phyloP scores from a whole-genome alignment of 2,329 filamentous ascomycete genomes.

The Hortaea werneckii region DNA sequence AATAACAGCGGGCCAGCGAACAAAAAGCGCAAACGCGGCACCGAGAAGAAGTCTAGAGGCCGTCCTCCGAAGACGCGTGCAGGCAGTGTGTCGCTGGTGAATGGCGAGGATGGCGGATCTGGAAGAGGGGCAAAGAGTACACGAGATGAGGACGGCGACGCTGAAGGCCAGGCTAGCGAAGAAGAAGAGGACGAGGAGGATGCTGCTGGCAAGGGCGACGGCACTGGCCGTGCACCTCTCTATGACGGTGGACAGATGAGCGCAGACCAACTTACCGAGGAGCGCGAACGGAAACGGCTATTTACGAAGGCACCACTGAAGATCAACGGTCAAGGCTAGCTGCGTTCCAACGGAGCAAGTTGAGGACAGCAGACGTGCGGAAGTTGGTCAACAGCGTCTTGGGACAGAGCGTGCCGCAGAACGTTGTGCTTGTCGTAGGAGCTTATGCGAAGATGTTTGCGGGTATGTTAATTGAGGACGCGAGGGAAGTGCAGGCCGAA shows the following conservation, averaged over 20 bases:
- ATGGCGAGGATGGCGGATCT: constrained; percentile 24
- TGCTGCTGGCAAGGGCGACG: constrained; percentile 49
- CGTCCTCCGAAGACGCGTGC: constrained; percentile 12
- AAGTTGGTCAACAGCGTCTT: constrained; percentile 72
- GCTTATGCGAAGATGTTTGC: constrained; percentile 68
- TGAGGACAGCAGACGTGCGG: constrained; percentile 59
- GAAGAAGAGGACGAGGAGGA: constrained; percentile 43
- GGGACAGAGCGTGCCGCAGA: constrained; percentile 65
- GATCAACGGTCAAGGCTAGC: constrained; percentile 62
- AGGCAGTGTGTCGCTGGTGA: constrained; percentile 15
- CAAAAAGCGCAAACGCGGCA: constrained; percentile 21
- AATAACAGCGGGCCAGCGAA: constrained; percentile 14
- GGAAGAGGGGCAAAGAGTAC: constrained; percentile 7
- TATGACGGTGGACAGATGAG: constrained; percentile 15
- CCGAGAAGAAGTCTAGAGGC: constrained; percentile 14
- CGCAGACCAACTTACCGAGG: constrained; percentile 12
- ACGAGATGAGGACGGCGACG: constrained; percentile 26
- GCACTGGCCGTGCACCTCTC: constrained; percentile 29
- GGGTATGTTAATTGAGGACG: constrained; percentile 63
- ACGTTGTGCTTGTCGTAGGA: constrained; percentile 65
- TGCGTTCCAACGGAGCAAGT: constrained; percentile 57
- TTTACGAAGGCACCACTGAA: constrained; percentile 42
- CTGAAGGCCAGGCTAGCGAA: constrained; percentile 31
- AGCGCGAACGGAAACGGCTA: constrained; percentile 13
- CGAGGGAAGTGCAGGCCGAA: constrained; percentile 60